A percentile compares a stretch with the other conserved stretches of the same genome.
Conservation (phyloP, 2,329 filamentous ascomycete species). For the Bertia moriformis region DNA sequence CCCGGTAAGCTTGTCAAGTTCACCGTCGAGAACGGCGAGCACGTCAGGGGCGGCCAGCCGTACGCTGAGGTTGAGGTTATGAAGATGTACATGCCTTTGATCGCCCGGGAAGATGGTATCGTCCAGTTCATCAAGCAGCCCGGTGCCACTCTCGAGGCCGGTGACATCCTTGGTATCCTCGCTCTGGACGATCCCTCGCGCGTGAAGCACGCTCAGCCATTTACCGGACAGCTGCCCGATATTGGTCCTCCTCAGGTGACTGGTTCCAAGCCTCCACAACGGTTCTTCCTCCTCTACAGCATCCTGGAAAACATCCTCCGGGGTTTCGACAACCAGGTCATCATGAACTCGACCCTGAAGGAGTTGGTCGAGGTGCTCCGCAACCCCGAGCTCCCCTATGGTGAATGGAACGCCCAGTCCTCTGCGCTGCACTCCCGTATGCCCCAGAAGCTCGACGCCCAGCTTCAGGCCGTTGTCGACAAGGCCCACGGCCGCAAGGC, state of each 20-base stretch:
- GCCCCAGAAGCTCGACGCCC: constrained; percentile 79
- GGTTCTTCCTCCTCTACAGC: constrained; percentile 62
- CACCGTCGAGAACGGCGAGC: constrained; percentile 84
- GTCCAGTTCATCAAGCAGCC: constrained; percentile 99
- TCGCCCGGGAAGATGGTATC: constrained; percentile 86
- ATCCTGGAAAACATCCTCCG: constrained; percentile 77
- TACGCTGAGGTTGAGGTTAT: constrained; percentile 98
- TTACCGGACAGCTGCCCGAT: constrained; percentile 77
- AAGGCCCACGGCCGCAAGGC: constrained; percentile 61
- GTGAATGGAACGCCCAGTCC: constrained; percentile 91
- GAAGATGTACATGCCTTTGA: constrained; percentile 99
- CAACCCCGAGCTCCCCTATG: constrained; percentile 80
- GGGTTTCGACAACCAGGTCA: constrained; percentile 93
- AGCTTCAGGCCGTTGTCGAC: constrained; percentile 74
- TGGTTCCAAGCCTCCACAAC: constrained; percentile 82
- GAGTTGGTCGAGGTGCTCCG: constrained; percentile 83
- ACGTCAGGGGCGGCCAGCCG: constrained; percentile 79
- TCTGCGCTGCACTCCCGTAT: constrained; percentile 94
- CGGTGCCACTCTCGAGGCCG: constrained; percentile 90
- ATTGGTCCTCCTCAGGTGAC: constrained; percentile 76
- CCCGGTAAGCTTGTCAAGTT: constrained; percentile 98
- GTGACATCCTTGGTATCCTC: constrained; percentile 95
- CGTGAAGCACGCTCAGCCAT: constrained; percentile 91
- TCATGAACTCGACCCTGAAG: constrained; percentile 77
- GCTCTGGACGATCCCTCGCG: constrained; percentile 87